phyloP scores from a whole-genome alignment of 352 stramenopile species.

The Nothophytophthora sp. region DNA sequence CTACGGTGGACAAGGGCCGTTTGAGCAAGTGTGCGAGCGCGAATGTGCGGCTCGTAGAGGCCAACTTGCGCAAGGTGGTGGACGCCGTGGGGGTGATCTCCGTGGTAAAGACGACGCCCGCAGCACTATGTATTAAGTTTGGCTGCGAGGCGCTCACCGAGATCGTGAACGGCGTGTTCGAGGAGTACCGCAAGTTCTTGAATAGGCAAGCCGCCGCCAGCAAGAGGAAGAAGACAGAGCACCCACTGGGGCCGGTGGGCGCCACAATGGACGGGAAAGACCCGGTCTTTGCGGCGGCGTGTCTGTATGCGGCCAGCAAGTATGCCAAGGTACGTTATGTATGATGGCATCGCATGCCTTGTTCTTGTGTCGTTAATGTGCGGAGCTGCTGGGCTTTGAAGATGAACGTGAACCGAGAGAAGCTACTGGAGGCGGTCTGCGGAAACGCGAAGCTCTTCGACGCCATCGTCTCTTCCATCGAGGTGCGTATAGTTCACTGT shows the following conservation, averaged over 20 bases:
- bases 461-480: slow-evolving; percentile 67
- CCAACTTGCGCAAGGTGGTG: slow-evolving; percentile 53
- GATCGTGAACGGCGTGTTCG: slow-evolving; percentile 56
- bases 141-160: slow-evolving; percentile 68
- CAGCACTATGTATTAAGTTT: slow-evolving; percentile 72
- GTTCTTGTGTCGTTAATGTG: no score
- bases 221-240: slow-evolving; percentile 13
- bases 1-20: slow-evolving; percentile 46
- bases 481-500: slow-evolving; percentile 26
- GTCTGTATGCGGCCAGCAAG: slow-evolving; percentile 69
- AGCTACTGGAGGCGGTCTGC: slow-evolving; percentile 56
- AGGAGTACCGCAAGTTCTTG: slow-evolving; percentile 42
- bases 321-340: slow-evolving; percentile 40
- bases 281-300: slow-evolving; percentile 64
- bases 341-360: neutral
- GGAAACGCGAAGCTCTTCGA: slow-evolving; percentile 65
- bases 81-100: slow-evolving; percentile 46
- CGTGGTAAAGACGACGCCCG: slow-evolving; percentile 47
- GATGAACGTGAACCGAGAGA: slow-evolving; percentile 47
- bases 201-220: slow-evolving; percentile 17
- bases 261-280: slow-evolving; percentile 37
- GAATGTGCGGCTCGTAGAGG: slow-evolving; percentile 42
- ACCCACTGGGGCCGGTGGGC: slow-evolving; percentile 17
- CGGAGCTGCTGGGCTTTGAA: neutral
- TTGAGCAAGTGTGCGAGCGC: slow-evolving; percentile 43